These are phyloP conservation scores for Globisporangium sylvaticum DNA, from an alignment of 352 stramenopile species.

Conservation along the genomic window DNA sequence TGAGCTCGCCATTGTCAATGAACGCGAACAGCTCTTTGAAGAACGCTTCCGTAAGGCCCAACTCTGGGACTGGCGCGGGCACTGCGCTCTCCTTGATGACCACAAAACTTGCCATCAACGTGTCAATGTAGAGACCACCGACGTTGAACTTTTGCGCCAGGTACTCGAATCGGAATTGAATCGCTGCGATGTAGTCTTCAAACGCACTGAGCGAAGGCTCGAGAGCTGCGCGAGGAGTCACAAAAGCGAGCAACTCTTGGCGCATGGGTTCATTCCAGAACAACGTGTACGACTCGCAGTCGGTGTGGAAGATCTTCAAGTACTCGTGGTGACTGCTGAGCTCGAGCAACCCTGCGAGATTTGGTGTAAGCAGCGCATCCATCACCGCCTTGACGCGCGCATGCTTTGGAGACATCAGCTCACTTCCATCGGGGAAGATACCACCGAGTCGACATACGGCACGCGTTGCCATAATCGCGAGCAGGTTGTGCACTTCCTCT, in stretches of 20 bases:
- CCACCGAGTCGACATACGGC: conserved; percentile 67
- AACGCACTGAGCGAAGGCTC: conserved; percentile 27
- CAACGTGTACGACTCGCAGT: conserved; percentile 79
- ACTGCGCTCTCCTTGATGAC: conserved; percentile 57
- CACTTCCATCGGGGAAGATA: conserved; percentile 47
- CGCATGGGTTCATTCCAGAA: conserved; percentile 82
- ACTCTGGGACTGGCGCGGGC: conserved; percentile 28
- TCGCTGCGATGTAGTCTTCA: conserved; percentile 47
- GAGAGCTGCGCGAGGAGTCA: conserved; percentile 34
- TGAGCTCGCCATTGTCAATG: conserved; percentile 62
- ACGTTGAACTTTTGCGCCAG: conserved; percentile 60
- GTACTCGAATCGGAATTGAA: conserved; percentile 68
- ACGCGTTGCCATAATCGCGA: conserved; percentile 67
- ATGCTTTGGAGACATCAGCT: conserved; percentile 45
- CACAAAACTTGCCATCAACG: conserved; percentile 65
- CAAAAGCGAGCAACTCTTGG: conserved; percentile 49
- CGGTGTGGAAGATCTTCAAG: conserved; percentile 72
- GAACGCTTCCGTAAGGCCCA: conserved; percentile 65
- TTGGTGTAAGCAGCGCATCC: conserved; percentile 70
- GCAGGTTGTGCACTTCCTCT: conserved; percentile 60
- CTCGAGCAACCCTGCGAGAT: conserved; percentile 53
- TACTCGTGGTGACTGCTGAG: conserved; percentile 78
- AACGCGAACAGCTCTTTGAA: conserved; percentile 76
- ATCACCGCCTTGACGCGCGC: conserved; percentile 33
- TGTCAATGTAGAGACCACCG: conserved; percentile 72